Percentiles rank a stretch among this genome's conserved stretches.
Conservation (phyloP, 352 stramenopile species). For the Achlya hypogyna region DNA sequence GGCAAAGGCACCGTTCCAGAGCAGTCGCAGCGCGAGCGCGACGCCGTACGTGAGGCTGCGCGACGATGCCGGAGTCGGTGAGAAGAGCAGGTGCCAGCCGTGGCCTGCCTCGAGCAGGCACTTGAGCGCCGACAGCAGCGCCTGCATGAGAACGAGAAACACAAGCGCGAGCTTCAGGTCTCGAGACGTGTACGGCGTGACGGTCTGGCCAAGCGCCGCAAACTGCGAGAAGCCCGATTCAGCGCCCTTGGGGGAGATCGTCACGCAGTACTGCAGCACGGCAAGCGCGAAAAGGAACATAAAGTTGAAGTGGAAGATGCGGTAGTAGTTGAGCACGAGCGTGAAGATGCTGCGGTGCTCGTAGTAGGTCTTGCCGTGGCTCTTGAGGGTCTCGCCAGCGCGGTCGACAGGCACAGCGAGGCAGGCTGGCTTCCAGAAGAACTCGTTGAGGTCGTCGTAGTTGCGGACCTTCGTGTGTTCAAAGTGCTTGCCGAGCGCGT, state of each 20-base stretch:
- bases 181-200: slow-evolving; percentile 39
- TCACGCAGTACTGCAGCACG: slow-evolving; percentile 44
- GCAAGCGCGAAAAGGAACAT: slow-evolving; percentile 60
- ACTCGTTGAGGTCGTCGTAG: slow-evolving; percentile 78
- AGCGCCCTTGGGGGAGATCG: slow-evolving; percentile 49
- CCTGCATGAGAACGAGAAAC: slow-evolving; percentile 38
- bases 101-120: slow-evolving; percentile 50
- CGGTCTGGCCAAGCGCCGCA: slow-evolving; percentile 39
- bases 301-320: slow-evolving; percentile 77
- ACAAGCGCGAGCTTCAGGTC: slow-evolving; percentile 59
- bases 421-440: slow-evolving; percentile 68
- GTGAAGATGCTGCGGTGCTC: slow-evolving; percentile 69
- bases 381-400: slow-evolving; percentile 44
- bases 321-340: slow-evolving; percentile 65
- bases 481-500: slow-evolving; percentile 47
- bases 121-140: slow-evolving; percentile 43
- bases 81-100: slow-evolving; percentile 45
- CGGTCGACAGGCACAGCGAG: slow-evolving; percentile 41
- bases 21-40: slow-evolving; percentile 43
- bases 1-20: slow-evolving; percentile 56
- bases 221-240: slow-evolving; percentile 55
- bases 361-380: slow-evolving; percentile 71
- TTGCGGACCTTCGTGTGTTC: slow-evolving; percentile 63
- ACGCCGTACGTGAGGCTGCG: slow-evolving; percentile 50
- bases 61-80: slow-evolving; percentile 32